Base-by-base conservation (phyloP, 2,329 filamentous ascomycete species). In the Fusarium brevicatenulatum region DNA sequence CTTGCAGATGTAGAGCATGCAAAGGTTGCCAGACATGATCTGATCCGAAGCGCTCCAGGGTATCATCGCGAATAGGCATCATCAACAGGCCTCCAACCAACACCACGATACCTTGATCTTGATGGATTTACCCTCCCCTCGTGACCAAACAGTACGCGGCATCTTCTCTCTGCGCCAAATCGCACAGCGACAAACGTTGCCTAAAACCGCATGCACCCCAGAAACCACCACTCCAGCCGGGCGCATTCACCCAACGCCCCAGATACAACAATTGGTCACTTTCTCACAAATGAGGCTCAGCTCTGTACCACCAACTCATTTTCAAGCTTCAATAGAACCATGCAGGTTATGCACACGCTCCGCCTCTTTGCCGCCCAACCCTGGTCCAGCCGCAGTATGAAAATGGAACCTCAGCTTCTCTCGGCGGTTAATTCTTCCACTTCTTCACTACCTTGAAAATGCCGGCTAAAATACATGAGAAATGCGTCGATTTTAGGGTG, bases 331-430 rank as follows among this genome's bases (percentile, higher is more conserved):
- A 40, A 40, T 28, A 62, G n/a, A 28, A 28, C 4, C 34, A 34
- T 58, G 42, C 55, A 37, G 13, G 34, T 53, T 40, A 40, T 30
- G 32, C 39, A 21, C 36, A 58, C 57, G 40, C 59, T 58, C 59
- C 40, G 47, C 57, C 57, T 61, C 49, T 10, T 55, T 49, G 28
- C 28, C 47, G 57, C 57, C 47, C 39, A 42, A 62, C 39, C 62
- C 46, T 16, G 39, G 62, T 65, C 34, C 62, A 62, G 56, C 56
- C 56, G 60, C 36, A 59, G 44, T n/a, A 61, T 64, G 37, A 64
- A 52, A 61, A 50, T 40, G 30, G 42, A 28, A 34, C 28, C 47
- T 52, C 28, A 50, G n/a, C 37, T 28, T n/a, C 16, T 21, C n/a
- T 4, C 36, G 16, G 39, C 30, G 42, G 40, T 57, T 49, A 37